Evolutionary conservation across 169 alveolate species (phyloP), one percentile per base, ranked within the genome.

Genomic region (Eimeria tenella): DNA sequence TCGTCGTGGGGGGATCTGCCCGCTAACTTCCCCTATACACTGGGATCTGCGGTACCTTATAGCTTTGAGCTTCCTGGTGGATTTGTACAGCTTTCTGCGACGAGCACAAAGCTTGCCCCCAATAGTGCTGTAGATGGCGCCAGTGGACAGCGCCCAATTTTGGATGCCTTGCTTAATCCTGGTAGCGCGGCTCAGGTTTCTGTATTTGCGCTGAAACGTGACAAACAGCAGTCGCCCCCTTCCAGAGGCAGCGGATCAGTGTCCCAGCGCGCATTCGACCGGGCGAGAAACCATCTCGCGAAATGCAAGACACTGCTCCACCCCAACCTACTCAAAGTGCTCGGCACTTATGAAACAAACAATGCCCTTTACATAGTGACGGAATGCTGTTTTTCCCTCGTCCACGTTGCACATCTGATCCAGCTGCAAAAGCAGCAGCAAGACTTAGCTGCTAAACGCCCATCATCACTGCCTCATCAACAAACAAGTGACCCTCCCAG

Each of bases 281-380:
- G 52, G 73, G 89, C 89, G 89, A 81, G 84, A 42, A 89, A 58
- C 53, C 90, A 90, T 70, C 58, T 90, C 70, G 65, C 73, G 5
- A 62, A 71, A 53, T 82, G 81, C 56, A 90, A 90, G 90, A 75
- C 94, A 68, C 90, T 90, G 19, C 94, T 90, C 4, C 94, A 90
- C 62, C 94, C 94, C n/a, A 83, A 90, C 83, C 77, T 90, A 60
- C 83, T 90, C 58, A 90, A 90, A 68, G 75, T 74, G n/a, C 90
- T 90, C 23, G 90, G 56, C 53, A 90, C 94, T 19, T 60, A 90
- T 73, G 94, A 90, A 75, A 90, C 83, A 23, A 83, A 55, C 62
- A 49, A 82, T 23, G 88, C 94, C 25, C 89, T 90, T 19, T 90
- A 90, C 83, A 58, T 90, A 68, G 94, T 90, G 15, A 90, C 94